Conservation (phyloP, 116 monocot genomes). For the Zostera marina region DNA sequence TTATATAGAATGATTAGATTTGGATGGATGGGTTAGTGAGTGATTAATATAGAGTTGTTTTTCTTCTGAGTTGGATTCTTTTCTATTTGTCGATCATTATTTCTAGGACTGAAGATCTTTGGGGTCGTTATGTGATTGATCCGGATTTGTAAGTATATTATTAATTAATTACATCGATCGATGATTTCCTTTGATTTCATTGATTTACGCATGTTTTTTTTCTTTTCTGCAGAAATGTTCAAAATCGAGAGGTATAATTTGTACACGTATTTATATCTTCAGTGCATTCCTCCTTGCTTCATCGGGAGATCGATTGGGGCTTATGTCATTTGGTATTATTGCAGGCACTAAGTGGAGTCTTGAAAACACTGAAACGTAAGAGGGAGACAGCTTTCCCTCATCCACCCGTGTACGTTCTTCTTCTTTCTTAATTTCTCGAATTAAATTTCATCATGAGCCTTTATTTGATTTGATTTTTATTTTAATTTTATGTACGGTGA, state of each 20-base stretch:
- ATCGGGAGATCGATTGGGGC: not conserved
- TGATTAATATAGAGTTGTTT: too few species aligned
- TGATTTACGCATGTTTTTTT: not conserved
- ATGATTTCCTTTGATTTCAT: not conserved
- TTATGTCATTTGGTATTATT: not conserved
- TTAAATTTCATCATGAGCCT: too few species aligned
- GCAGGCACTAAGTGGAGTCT: not conserved
- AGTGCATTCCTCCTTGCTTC: not conserved
- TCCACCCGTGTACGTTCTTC: not conserved
- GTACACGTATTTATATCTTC: not conserved
- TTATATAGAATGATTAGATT: too few species aligned
- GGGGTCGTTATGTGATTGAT: not conserved
- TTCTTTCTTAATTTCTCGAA: not conserved
- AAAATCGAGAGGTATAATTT: not conserved
- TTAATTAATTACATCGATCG: not conserved
- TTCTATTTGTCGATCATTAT: not conserved
- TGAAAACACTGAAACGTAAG: not conserved
- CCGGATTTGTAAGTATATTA: not conserved
- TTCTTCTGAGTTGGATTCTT: not conserved
- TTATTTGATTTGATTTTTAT: too few species aligned
- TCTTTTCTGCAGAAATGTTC: not conserved
- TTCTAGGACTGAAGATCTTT: not conserved
- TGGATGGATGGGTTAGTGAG: too few species aligned
- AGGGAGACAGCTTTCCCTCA: not conserved
- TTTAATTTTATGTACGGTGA: too few species aligned